These are phyloP conservation scores for Ilex asprella DNA, from an alignment of 257 asterid genomes.

Conservation along the genomic window DNA sequence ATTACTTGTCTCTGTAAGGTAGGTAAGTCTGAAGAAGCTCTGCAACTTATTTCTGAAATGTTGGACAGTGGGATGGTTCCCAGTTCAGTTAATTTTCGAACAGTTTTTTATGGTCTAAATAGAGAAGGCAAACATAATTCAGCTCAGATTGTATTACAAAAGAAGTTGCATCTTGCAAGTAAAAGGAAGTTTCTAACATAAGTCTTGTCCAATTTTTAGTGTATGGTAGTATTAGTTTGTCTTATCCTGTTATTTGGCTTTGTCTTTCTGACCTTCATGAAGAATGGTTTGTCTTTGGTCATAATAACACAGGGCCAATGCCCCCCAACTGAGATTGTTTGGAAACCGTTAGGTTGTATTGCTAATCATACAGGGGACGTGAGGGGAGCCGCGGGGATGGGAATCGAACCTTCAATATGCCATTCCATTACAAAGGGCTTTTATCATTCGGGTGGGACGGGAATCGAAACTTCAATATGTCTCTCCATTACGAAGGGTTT, in stretches of 20 bases:
- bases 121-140: conserved; percentile 71
- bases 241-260: too few relatives aligned
- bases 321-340: too few relatives aligned
- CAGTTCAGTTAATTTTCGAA: conserved; percentile 60
- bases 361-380: too few relatives aligned
- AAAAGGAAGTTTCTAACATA: conserved; percentile 35
- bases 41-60: conserved; percentile 55
- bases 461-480: too few relatives aligned
- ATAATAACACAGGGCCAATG: too few relatives aligned
- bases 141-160: conserved; percentile 41
- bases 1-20: conserved; percentile 54
- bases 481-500: too few relatives aligned
- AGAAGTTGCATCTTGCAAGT: conserved; percentile 53
- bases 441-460: too few relatives aligned
- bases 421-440: too few relatives aligned
- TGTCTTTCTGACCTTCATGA: neutral
- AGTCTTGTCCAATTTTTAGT: neutral
- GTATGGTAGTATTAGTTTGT: too few relatives aligned
- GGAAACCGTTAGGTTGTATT: too few relatives aligned
- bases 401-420: too few relatives aligned
- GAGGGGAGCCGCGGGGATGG: too few relatives aligned
- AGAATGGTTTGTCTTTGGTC: neutral
- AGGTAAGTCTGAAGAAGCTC: conserved; percentile 75
- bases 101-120: conserved; percentile 57
- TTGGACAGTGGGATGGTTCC: conserved; percentile 58